phyloP scores from a whole-genome alignment of 192 early-diverging fungal species.

The Dimargaris xerosporica region DNA sequence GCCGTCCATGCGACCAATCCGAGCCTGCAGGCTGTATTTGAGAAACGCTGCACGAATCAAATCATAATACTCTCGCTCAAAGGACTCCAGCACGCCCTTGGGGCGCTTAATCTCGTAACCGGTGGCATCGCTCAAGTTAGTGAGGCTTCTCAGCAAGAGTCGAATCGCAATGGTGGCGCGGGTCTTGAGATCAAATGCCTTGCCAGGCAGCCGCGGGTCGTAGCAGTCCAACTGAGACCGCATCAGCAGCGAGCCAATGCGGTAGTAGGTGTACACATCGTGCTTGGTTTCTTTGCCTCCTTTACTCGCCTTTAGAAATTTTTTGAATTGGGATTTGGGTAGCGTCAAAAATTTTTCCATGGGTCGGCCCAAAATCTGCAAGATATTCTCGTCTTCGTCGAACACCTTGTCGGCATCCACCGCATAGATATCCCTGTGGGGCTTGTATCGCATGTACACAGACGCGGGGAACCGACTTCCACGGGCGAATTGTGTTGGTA shows the following conservation, averaged over 20 bases:
- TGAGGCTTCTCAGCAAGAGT: constrained; percentile 62
- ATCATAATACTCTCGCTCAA: constrained; percentile 88
- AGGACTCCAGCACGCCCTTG: constrained; percentile 53
- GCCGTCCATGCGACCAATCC: constrained; percentile 92
- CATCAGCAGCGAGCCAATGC: constrained; percentile 57
- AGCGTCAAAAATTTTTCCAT: constrained; percentile 76
- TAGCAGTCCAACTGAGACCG: constrained; percentile 83
- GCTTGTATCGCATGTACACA: constrained; percentile 42
- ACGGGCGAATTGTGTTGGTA: constrained; percentile 47
- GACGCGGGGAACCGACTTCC: constrained; percentile 49
- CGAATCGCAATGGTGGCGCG: constrained; percentile 68
- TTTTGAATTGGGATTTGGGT: constrained; percentile 45
- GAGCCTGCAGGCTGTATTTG: constrained; percentile 77
- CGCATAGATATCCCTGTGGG: constrained; percentile 52
- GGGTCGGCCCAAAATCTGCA: constrained; percentile 68
- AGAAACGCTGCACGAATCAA: constrained; percentile 83
- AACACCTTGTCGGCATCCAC: constrained; percentile 73
- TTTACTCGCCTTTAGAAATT: constrained; percentile 43
- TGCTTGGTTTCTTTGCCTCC: constrained; percentile 11
- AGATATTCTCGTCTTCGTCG: constrained; percentile 48
- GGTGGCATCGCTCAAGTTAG: constrained; percentile 5
- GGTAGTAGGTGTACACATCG: constrained; percentile 55
- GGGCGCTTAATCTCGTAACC: constrained; percentile 9
- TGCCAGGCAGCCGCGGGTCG: constrained; percentile 52
- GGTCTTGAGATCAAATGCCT: constrained; percentile 87